Evolutionary conservation across 179 eudicot genomes (phyloP).

Genomic region (Heliamphora pulchella): DNA sequence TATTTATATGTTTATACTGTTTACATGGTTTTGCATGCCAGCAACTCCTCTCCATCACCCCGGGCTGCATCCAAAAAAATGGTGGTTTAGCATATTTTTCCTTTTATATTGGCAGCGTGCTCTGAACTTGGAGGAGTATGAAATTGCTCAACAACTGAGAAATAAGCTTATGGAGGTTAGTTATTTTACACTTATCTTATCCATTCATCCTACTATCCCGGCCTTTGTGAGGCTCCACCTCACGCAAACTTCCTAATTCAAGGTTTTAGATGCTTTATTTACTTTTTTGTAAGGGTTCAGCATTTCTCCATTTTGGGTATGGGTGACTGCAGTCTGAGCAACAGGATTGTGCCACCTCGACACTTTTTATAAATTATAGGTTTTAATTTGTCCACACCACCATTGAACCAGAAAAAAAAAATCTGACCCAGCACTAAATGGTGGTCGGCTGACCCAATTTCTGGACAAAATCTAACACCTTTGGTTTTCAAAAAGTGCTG

Average conservation of each 20-base stretch:
- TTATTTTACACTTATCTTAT: slow-evolving; percentile 10
- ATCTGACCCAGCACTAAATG: no score
- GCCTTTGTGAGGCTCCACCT: background rate
- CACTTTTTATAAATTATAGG: no score
- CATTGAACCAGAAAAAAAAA: no score
- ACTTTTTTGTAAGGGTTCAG: background rate
- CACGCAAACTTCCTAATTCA: background rate
- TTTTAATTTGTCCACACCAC: no score
- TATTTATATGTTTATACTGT: background rate
- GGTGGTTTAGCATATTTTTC: slow-evolving; percentile 2
- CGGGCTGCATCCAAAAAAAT: background rate
- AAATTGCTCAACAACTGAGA: slow-evolving; percentile 79
- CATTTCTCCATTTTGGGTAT: no score
- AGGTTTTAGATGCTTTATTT: background rate
- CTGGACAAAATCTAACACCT: no score
- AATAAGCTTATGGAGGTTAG: slow-evolving; percentile 87
- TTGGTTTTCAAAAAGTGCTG: no score
- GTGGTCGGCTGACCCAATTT: no score
- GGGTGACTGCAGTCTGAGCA: no score
- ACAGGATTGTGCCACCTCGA: no score
- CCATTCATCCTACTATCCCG: background rate
- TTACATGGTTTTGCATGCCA: background rate
- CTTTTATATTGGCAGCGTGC: slow-evolving; percentile 57
- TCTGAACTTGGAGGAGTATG: slow-evolving; percentile 89
- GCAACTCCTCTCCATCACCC: background rate